Evolutionary conservation across 768 basidiomycete genomes (phyloP).

Genomic region (Panus rudis): DNA sequence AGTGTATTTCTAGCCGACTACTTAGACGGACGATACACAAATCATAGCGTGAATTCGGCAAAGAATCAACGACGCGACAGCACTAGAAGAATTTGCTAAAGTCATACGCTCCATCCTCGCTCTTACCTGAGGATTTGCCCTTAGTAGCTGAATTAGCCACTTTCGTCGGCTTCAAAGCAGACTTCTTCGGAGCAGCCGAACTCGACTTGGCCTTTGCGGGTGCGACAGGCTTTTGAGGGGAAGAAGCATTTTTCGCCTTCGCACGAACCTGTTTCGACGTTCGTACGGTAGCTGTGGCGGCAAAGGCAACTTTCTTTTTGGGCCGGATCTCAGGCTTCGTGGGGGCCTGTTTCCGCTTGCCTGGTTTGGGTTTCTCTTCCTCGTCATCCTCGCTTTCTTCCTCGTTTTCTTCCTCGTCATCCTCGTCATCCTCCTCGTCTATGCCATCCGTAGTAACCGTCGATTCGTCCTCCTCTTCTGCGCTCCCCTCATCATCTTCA

Average conservation of each 20-base stretch:
- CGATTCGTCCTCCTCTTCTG: slow-evolving; percentile 26
- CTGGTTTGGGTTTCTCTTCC: slow-evolving; percentile 30
- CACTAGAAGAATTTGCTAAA: slow-evolving; percentile 49
- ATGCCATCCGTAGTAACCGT: slow-evolving; percentile 25
- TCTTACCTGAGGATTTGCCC: slow-evolving; percentile 18
- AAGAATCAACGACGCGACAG: too few species aligned
- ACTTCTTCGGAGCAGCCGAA: slow-evolving; percentile 11
- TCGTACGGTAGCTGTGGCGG: slow-evolving; percentile 11
- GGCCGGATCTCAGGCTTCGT: slow-evolving; percentile 13
- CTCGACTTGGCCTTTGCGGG: not conserved
- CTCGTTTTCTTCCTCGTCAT: slow-evolving; percentile 32
- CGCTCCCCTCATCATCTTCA: slow-evolving; percentile 25
- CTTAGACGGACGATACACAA: too few species aligned
- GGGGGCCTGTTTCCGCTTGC: slow-evolving; percentile 25
- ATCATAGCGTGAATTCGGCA: too few species aligned
- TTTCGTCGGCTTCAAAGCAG: slow-evolving; percentile 21
- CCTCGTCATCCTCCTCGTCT: slow-evolving; percentile 32
- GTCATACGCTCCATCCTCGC: slow-evolving; percentile 41
- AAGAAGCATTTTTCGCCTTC: slow-evolving; percentile 4
- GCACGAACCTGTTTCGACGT: slow-evolving; percentile 16
- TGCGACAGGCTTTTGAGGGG: too few species aligned
- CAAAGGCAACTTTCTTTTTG: slow-evolving; percentile 29
- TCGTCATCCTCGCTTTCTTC: slow-evolving; percentile 38
- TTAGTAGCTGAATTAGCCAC: slow-evolving; percentile 32
- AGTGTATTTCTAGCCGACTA: not conserved